phyloP scores from a whole-genome alignment of 306 rosid species.

The Hippophae gyantsensis region DNA sequence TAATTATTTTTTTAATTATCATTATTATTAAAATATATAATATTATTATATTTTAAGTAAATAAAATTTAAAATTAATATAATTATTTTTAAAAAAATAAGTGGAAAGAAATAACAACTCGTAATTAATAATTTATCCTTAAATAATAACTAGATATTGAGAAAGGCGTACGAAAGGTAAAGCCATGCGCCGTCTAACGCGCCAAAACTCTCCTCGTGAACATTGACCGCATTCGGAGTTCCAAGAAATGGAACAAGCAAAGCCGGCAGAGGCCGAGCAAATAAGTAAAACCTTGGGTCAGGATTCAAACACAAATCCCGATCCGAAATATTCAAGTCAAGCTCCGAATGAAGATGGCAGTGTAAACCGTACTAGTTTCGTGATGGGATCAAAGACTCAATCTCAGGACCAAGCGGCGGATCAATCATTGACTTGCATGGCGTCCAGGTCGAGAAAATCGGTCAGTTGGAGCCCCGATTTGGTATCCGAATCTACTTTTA shows the following conservation, averaged over 20 bases:
- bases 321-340: slow-evolving; percentile 12
- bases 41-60: too few relatives aligned
- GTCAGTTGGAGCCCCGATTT: slow-evolving; percentile 78
- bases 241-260: slow-evolving; percentile 41
- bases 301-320: slow-evolving; percentile 11
- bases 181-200: slow-evolving; percentile 17
- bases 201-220: neutral
- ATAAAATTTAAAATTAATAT: too few relatives aligned
- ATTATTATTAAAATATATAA: too few relatives aligned
- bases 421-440: slow-evolving; percentile 2
- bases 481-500: slow-evolving; percentile 46
- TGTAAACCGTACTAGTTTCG: slow-evolving; percentile 11
- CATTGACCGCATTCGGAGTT: neutral
- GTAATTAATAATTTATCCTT: too few relatives aligned
- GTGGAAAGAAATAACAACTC: too few relatives aligned
- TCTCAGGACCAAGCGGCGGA: neutral
- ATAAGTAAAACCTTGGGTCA: neutral
- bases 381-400: slow-evolving; percentile 28
- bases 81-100: too few relatives aligned
- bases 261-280: slow-evolving; percentile 19
- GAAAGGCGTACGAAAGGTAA: neutral
- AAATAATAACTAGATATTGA: neutral
- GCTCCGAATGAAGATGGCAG: slow-evolving; percentile 24
- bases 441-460: slow-evolving; percentile 47
- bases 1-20: too few relatives aligned